Conservation (phyloP, 306 rosid genomes). For the Pueraria montana region DNA sequence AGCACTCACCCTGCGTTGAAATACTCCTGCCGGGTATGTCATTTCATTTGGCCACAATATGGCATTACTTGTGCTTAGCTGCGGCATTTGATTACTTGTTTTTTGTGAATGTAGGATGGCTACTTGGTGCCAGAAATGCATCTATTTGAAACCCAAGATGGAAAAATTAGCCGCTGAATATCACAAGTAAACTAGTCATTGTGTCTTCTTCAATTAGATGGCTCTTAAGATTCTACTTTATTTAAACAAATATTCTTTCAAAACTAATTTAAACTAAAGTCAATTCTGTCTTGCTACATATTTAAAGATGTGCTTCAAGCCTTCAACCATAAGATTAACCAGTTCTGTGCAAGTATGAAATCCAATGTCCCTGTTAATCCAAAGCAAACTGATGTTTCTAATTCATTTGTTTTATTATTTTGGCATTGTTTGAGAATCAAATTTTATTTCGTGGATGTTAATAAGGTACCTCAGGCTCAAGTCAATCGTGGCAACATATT, state of each 20-base stretch:
- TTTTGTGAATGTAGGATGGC: too few relatives aligned
- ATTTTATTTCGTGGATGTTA: constrained; percentile 88
- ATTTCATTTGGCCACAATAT: too few relatives aligned
- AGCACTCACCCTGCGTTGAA: too few relatives aligned
- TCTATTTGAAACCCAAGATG: too few relatives aligned
- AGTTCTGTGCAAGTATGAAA: neutral
- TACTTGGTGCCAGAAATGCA: too few relatives aligned
- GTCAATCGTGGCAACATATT: constrained; percentile 87
- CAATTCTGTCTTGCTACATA: neutral
- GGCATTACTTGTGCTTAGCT: too few relatives aligned
- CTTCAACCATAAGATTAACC: constrained; percentile 35
- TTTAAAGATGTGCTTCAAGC: neutral
- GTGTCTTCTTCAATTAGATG: too few relatives aligned
- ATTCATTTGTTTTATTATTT: too few relatives aligned
- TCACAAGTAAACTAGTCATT: too few relatives aligned
- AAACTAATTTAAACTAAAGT: neutral
- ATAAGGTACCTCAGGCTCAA: constrained; percentile 84
- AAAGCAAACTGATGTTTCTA: neutral
- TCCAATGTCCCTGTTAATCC: neutral
- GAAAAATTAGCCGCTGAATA: too few relatives aligned
- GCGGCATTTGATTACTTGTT: too few relatives aligned
- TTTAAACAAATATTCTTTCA: neutral
- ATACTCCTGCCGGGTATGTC: too few relatives aligned
- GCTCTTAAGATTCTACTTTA: neutral
- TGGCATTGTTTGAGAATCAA: constrained; percentile 55